Evolutionary conservation across 2,329 filamentous ascomycete genomes (phyloP).

Genomic region (Teratosphaeriaceae sp.): DNA sequence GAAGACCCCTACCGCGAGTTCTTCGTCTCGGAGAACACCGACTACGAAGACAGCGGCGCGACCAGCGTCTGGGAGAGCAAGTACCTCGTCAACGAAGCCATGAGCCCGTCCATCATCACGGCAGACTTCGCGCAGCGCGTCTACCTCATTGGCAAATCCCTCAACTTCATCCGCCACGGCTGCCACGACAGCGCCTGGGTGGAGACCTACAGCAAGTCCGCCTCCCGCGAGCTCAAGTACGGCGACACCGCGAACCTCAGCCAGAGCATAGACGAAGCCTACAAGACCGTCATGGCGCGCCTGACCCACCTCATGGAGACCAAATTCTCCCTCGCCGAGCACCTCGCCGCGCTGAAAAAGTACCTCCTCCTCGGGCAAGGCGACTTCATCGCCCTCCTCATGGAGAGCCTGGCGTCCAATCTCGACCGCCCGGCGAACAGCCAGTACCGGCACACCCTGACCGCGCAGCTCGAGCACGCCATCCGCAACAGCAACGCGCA

Average conservation of each 20-base stretch:
- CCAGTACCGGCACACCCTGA: conserved; percentile 93
- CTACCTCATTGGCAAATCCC: conserved; percentile 92
- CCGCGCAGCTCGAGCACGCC: conserved; percentile 95
- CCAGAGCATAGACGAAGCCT: conserved; percentile 90
- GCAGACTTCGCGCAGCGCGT: conserved; percentile 93
- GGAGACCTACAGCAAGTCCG: conserved; percentile 85
- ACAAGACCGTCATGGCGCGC: conserved; percentile 96
- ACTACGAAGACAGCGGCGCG: conserved; percentile 51
- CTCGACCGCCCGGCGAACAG: conserved; percentile 93
- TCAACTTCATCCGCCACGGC: conserved; percentile 96
- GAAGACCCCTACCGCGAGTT: conserved; percentile 96
- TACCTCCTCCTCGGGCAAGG: conserved; percentile 93
- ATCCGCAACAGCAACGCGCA: conserved; percentile 97
- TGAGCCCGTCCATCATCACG: conserved; percentile 91
- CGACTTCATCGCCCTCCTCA: conserved; percentile 92
- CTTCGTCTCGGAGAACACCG: conserved; percentile 80
- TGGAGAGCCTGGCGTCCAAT: conserved; percentile 92
- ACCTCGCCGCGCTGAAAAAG: conserved; percentile 84
- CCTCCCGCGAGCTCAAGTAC: conserved; percentile 86
- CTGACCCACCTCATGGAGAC: conserved; percentile 88
- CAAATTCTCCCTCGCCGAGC: conserved; percentile 92
- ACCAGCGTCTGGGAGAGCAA: conserved; percentile 98
- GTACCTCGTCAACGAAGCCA: conserved; percentile 74
- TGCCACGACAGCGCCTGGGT: conserved; percentile 95
- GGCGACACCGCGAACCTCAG: conserved; percentile 89